Percentiles rank a stretch among this genome's conserved stretches.
Evolutionary conservation across 352 stramenopile genomes (phyloP).

Genomic region (Phytopythium cucurbitacearum): DNA sequence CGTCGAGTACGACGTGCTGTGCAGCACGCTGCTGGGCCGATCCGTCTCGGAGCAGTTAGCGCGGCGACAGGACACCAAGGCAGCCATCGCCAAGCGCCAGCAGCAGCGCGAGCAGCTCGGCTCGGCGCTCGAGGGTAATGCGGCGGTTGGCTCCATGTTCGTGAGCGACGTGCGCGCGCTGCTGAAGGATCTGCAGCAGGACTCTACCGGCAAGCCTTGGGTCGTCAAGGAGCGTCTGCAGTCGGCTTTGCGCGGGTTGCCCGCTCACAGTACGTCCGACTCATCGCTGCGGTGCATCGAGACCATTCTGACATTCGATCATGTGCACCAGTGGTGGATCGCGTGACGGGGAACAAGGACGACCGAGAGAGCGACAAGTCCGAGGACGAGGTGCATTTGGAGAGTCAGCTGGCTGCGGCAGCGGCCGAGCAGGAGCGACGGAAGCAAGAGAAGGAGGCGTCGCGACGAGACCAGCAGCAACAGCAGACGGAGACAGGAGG

Average conservation of each 20-base stretch:
- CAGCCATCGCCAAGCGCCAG: slow-evolving; percentile 9
- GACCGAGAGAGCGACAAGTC: slow-evolving; percentile 24
- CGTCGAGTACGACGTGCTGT: slow-evolving; percentile 77
- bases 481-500: background rate
- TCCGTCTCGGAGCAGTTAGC: slow-evolving; percentile 28
- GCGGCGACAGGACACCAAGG: slow-evolving; percentile 20
- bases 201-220: slow-evolving; percentile 62
- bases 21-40: slow-evolving; percentile 55
- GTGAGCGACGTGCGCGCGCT: slow-evolving; percentile 54
- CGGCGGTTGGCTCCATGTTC: slow-evolving; percentile 46
- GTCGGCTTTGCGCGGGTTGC: slow-evolving; percentile 56
- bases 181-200: slow-evolving; percentile 55
- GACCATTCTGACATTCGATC: background rate
- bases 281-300: background rate
- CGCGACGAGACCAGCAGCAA: slow-evolving; percentile 9
- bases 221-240: slow-evolving; percentile 57
- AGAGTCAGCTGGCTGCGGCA: slow-evolving; percentile 51
- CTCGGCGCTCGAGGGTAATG: slow-evolving; percentile 21
- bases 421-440: slow-evolving; percentile 16
- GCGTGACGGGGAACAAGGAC: slow-evolving; percentile 32
- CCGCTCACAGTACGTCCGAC: slow-evolving; percentile 34
- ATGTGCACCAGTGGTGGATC: slow-evolving; percentile 39
- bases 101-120: slow-evolving; percentile 16
- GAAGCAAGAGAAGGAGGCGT: slow-evolving; percentile 11
- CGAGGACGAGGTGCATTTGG: slow-evolving; percentile 50